phyloP scores from a whole-genome alignment of 495 filamentous ascomycete genomes.

The Geoglossum glabrum region DNA sequence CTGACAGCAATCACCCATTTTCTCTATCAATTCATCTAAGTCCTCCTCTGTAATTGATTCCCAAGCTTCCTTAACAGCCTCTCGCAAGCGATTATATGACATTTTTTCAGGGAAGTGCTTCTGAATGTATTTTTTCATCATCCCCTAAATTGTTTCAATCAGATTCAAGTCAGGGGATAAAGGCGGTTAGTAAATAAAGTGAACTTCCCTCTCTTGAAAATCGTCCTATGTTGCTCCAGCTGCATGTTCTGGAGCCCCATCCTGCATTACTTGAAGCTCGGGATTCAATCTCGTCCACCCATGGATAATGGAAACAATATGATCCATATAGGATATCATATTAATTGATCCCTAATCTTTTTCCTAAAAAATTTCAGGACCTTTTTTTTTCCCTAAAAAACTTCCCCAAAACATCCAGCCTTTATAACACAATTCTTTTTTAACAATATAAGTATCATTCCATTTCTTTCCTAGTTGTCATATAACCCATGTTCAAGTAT shows the following conservation, averaged over 20 bases:
- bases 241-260: slow-evolving; percentile 8
- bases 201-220: slow-evolving; percentile 2
- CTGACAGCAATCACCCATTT: slow-evolving; percentile 4
- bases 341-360: slow-evolving; percentile 11
- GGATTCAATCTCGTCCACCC: slow-evolving; percentile 8
- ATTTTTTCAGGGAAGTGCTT: not conserved
- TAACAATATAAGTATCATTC: slow-evolving; percentile 10
- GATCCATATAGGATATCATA: slow-evolving; percentile 1
- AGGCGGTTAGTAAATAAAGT: slow-evolving; percentile 10
- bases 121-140: slow-evolving; percentile 8
- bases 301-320: slow-evolving; percentile 7
- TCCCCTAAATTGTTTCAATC: slow-evolving; percentile 12
- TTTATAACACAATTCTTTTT: slow-evolving; percentile 7
- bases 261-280: slow-evolving; percentile 8
- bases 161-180: slow-evolving; percentile 14
- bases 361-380: slow-evolving; percentile 12
- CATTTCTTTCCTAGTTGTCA: slow-evolving; percentile 8
- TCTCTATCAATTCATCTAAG: not conserved
- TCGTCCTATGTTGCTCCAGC: slow-evolving; percentile 3
- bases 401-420: slow-evolving; percentile 16
- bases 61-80: not conserved
- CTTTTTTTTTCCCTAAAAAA: slow-evolving; percentile 8
- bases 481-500: slow-evolving; percentile 8
- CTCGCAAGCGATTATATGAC: not conserved
- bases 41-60: not conserved